Base-by-base conservation (phyloP, 176 grass and related monocot species). In the Echinochloa phyllopogon region DNA sequence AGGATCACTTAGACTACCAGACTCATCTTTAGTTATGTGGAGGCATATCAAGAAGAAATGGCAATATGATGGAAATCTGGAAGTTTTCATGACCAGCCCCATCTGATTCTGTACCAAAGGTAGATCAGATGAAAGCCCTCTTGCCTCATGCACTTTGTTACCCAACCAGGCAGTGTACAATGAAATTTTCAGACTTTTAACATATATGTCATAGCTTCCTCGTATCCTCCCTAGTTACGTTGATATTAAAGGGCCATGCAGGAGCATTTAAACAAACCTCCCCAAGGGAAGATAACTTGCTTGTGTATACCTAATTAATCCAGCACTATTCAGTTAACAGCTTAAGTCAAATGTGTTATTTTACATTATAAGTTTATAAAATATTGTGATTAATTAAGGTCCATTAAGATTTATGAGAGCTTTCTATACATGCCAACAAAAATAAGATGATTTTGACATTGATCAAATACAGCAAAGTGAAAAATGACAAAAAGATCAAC, bases 301-400 rank as follows among this genome's bases (percentile, higher is more conserved):
- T 51, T 40, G 69, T 29, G 58, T 13, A 48, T 75, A 14, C 50
- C 58, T 38, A 37, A 56, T 49, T 20, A 77, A 77, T 44, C 59
- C 6, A 73, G 33, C 18, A 24, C 53, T 70, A 24, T 4, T 72
- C 10, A 39, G 45, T 63, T 40, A 55, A 60, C 14, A 76, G 4
- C 70, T 76, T 68, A 69, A 42, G 53, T 20, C 15, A 39, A 47
- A 75, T 17, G 76, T 40, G 40, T 39, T 65, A 39, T 39, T 58
- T 76, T 81, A 59, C 59, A 60, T 55, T 68, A 49, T 29, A 65
- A 37, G 20, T 38, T 49, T 75, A 59, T 15, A 21, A 86, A 63
- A 69, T 25, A 25, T 27, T 2, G 3, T 4, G 17, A 33, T 16
- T 64, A 62, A 12, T 48, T 14, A 78, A 78, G 41, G 21, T 33